phyloP scores from a whole-genome alignment of 176 grass and related monocot genomes.

The Aegilops umbellulata region DNA sequence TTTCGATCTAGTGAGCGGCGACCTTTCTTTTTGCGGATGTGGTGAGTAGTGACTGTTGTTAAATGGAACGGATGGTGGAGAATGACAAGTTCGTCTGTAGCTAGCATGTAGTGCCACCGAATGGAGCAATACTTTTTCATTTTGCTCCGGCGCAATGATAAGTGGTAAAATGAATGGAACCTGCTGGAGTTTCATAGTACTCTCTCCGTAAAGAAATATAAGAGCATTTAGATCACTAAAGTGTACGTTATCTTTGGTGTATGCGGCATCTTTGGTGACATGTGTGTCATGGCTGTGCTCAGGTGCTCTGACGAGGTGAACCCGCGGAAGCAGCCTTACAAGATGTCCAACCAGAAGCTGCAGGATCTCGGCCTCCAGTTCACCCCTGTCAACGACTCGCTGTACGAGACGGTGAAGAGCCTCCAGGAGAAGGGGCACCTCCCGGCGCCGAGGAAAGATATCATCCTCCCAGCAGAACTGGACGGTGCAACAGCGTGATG shows the following conservation, averaged over 20 bases:
- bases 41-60: neutral
- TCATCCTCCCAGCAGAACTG: neutral
- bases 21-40: too few relatives aligned
- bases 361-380: constrained; percentile 74
- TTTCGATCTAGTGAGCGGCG: neutral
- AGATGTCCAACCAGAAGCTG: constrained; percentile 74
- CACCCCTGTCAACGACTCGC: constrained; percentile 51
- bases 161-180: neutral
- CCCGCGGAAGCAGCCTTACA: constrained; percentile 70
- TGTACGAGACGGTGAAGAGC: constrained; percentile 73
- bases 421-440: constrained; percentile 89
- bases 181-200: neutral
- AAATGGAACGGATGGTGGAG: neutral
- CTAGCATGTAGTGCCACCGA: neutral
- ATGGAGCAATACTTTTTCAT: neutral
- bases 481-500: neutral
- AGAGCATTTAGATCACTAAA: too few relatives aligned
- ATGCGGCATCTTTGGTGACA: neutral
- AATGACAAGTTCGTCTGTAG: neutral
- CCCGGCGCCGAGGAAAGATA: constrained; percentile 25
- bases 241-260: too few relatives aligned
- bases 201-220: too few relatives aligned
- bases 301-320: constrained; percentile 91
- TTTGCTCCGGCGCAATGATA: neutral
- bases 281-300: neutral